Evolutionary conservation across 371 early-diverging fungal genomes (phyloP).

Genomic region (Rhizopus sp.): DNA sequence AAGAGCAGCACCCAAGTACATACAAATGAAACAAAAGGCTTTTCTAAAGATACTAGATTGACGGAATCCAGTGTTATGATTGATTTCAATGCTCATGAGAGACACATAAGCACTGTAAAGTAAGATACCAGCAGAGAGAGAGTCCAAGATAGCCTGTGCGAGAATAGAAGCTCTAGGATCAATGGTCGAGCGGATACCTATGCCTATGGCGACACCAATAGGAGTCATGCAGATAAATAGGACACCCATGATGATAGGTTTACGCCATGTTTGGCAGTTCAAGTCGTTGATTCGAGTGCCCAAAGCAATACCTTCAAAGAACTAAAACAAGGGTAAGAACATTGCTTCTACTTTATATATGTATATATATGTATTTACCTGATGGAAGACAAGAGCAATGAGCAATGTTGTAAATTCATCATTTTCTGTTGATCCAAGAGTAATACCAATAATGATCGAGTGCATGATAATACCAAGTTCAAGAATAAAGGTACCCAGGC

Average conservation of each 20-base stretch:
- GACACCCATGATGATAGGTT: conserved; percentile 44
- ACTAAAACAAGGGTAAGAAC: conserved; percentile 21
- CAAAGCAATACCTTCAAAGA: conserved; percentile 61
- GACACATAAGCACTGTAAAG: conserved; percentile 53
- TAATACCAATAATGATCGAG: conserved; percentile 84
- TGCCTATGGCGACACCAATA: conserved; percentile 61
- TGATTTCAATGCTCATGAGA: conserved; percentile 44
- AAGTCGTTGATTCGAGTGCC: conserved; percentile 56
- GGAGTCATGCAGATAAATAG: conserved; percentile 61
- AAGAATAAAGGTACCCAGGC: conserved; percentile 59
- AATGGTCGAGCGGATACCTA: conserved; percentile 47
- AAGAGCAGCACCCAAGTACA: conserved; percentile 61
- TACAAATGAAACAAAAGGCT: conserved; percentile 22
- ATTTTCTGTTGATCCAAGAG: conserved; percentile 69
- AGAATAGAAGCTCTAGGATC: conserved; percentile 52
- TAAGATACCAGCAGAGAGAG: conserved; percentile 56
- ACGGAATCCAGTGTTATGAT: conserved; percentile 27
- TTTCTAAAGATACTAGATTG: conserved; percentile 19
- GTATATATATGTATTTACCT: conserved; percentile 39
- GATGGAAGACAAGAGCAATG: conserved; percentile 84
- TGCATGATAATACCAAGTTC: conserved; percentile 87
- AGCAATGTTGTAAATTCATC: conserved; percentile 67
- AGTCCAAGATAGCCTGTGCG: conserved; percentile 52
- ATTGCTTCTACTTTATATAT: neutral
- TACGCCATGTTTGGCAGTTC: conserved; percentile 30